Evolutionary conservation across 345 rosid genomes (phyloP), one percentile per base, ranked within the genome.

Genomic region (Microcos paniculata): DNA sequence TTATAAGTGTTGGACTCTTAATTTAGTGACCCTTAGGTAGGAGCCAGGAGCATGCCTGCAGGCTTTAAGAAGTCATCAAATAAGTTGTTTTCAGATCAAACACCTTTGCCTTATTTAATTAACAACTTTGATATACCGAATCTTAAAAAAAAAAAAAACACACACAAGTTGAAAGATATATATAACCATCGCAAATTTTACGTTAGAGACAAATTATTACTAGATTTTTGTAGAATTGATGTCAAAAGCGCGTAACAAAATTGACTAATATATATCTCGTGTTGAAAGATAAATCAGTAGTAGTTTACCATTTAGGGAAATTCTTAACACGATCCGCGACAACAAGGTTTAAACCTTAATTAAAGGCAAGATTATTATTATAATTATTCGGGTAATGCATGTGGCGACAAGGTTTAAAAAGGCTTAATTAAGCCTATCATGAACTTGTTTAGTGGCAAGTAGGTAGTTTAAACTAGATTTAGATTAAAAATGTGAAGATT

Each of bases 401-500:
- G 65, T 77, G 51, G 64, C 72, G 59, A 15, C 72, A 62, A 33
- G 72, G 18, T 26, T 52, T 1, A 19, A 62, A 21, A 18, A 58
- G 23, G 33, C 21, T 5, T 11, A 6, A 6, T 43, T 12, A 26
- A 28, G 8, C 1, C 5, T 6, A 35, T 46, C 19, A 2, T 23
- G 14, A 61, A 43, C 61, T 56, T 68, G 78, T 49, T 77, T 76
- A 55, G 42, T 52, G 30, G 33, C 57, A 64, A 35, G 40, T 35
- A 35, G 40, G 16, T 42, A 63, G 43, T 70, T 68, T 59, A 76
- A 19, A 42, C 69, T 51, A 26, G 43, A 73, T 30, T 56, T 63
- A n/a, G 61, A 64, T 66, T 9, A 56, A 61, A 76, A 66, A 79
- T 51, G 45, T 30, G 70, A 71, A 84, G 76, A 83, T 83, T 80